Evolutionary conservation across 2,329 filamentous ascomycete genomes (phyloP).

Genomic region (Triangularia setosa): DNA sequence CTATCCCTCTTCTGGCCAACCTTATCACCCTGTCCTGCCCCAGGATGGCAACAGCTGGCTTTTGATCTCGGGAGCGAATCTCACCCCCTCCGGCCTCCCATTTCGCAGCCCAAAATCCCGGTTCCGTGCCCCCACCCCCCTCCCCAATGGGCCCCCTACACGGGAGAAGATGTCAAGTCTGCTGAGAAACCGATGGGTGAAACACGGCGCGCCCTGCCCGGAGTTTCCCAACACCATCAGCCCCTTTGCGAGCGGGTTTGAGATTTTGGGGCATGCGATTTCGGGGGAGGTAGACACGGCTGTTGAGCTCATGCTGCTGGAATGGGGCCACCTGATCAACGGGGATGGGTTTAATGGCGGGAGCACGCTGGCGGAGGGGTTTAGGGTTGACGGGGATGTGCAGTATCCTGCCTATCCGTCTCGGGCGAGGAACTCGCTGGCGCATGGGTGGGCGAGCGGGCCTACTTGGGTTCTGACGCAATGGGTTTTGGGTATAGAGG

Average conservation of each 20-base stretch:
- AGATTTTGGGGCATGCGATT: constrained; percentile 33
- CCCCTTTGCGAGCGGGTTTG: constrained; percentile 34
- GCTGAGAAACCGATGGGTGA: constrained; percentile 20
- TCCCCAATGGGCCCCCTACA: constrained; percentile 11
- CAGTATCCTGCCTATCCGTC: constrained; percentile 33
- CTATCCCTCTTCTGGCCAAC: background rate
- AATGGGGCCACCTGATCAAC: constrained; percentile 32
- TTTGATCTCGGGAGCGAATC: constrained; percentile 4
- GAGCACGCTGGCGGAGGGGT: constrained; percentile 40
- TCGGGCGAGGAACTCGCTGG: constrained; percentile 32
- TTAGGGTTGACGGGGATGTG: constrained; percentile 34
- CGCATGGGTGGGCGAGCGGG: constrained; percentile 36
- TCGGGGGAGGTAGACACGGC: constrained; percentile 24
- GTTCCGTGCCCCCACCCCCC: background rate
- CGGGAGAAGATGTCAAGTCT: constrained; percentile 14
- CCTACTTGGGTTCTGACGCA: constrained; percentile 33
- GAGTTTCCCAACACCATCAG: constrained; percentile 36
- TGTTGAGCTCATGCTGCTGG: constrained; percentile 29
- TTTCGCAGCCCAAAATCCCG: constrained; percentile 5
- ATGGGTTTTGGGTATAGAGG: constrained; percentile 30
- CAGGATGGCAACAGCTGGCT: constrained; percentile 23
- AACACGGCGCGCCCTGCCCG: constrained; percentile 23
- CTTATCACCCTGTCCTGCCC: constrained; percentile 3
- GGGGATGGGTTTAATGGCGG: constrained; percentile 38
- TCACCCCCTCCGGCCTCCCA: constrained; percentile 3